Evolutionary conservation across 345 rosid genomes (phyloP).

Genomic region (Hypericum androsaemum): DNA sequence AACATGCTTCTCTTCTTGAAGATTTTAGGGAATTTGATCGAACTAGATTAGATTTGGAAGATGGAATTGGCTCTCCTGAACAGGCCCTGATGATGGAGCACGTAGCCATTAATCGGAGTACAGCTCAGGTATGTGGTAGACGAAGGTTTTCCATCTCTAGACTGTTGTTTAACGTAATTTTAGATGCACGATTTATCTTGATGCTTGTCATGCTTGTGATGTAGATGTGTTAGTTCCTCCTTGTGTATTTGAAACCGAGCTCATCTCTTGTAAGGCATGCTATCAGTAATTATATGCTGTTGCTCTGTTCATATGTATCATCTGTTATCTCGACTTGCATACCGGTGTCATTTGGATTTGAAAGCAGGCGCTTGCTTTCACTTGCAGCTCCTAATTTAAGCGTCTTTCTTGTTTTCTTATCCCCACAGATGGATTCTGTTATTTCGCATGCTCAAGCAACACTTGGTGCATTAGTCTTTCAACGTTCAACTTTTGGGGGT

Average conservation of each 20-base stretch:
- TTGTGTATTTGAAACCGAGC: too few species aligned
- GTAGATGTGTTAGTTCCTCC: too few species aligned
- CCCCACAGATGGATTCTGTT: constrained; percentile 75
- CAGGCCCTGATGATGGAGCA: constrained; percentile 79
- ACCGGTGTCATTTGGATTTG: too few species aligned
- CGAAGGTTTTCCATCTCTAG: neutral
- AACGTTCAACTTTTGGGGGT: constrained; percentile 89
- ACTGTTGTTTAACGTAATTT: neutral
- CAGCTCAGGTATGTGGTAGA: constrained; percentile 55
- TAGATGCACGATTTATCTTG: neutral
- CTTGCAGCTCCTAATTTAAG: constrained; percentile 3
- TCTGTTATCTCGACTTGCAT: too few species aligned
- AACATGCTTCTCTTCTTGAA: constrained; percentile 89
- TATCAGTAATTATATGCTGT: too few species aligned
- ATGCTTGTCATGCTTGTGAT: too few species aligned
- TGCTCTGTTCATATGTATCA: too few species aligned
- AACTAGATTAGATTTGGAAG: constrained; percentile 85
- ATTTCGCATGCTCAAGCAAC: constrained; percentile 97
- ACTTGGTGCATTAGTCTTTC: constrained; percentile 72
- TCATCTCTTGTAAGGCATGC: too few species aligned
- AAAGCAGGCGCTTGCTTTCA: neutral
- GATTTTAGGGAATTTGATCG: constrained; percentile 95
- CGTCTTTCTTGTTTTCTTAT: constrained; percentile 13
- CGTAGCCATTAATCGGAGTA: constrained; percentile 63
- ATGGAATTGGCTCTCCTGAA: constrained; percentile 57